Evolutionary conservation across 83 land plant genomes (phyloP).

Genomic region (Picea abies): DNA sequence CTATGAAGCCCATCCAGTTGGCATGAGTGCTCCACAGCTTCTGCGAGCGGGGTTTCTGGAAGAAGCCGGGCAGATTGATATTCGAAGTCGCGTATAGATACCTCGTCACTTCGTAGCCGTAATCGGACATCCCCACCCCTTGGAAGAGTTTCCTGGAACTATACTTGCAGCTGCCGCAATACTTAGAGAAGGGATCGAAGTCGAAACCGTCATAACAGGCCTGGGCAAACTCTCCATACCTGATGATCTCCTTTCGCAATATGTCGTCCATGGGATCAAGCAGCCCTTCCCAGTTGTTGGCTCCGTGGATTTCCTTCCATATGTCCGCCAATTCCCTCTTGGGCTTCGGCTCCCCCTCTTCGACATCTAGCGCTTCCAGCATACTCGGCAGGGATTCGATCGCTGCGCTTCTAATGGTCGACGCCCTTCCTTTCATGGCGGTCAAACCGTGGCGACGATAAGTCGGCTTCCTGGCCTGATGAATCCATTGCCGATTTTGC

Average conservation of each 20-base stretch:
- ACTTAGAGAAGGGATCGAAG: constrained; percentile 44
- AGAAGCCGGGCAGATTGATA: constrained; percentile 61
- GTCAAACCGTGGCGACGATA: too few relatives aligned
- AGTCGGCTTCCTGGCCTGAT: too few relatives aligned
- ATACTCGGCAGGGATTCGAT: too few relatives aligned
- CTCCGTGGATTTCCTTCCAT: constrained; percentile 23
- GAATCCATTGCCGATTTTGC: too few relatives aligned
- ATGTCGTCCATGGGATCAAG: constrained; percentile 29
- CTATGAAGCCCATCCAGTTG: constrained; percentile 82
- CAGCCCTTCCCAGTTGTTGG: constrained; percentile 25
- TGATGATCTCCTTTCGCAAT: constrained; percentile 28
- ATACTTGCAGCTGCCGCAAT: constrained; percentile 65
- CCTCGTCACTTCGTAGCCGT: constrained; percentile 63
- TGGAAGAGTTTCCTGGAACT: constrained; percentile 30
- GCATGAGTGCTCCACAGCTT: constrained; percentile 56
- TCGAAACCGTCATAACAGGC: constrained; percentile 33
- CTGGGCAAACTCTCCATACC: constrained; percentile 28
- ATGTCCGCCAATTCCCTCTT: neutral
- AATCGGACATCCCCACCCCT: constrained; percentile 35
- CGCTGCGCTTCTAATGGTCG: too few relatives aligned
- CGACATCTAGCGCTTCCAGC: neutral
- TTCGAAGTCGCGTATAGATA: constrained; percentile 80
- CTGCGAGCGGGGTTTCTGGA: constrained; percentile 29
- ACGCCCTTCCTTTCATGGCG: too few relatives aligned
- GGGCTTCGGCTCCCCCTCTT: neutral